Evolutionary conservation across 768 basidiomycete species (phyloP).

Genomic region (Daedaleopsis nitida): DNA sequence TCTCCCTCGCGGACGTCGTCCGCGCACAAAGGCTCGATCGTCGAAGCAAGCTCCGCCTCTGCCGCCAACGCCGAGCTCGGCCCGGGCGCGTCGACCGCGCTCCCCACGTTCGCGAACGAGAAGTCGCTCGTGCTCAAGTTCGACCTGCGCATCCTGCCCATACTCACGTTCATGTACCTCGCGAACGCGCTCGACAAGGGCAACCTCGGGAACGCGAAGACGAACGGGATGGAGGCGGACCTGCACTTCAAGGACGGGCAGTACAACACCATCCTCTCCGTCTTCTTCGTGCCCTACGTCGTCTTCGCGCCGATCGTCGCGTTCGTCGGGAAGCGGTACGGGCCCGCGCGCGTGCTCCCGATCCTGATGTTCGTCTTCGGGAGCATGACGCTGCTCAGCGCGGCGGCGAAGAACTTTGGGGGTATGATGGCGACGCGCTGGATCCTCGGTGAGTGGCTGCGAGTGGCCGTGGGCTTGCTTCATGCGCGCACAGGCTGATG

Average conservation of each 20-base stretch:
- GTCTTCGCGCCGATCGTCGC: conserved; percentile 27
- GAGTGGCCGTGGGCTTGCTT: not conserved
- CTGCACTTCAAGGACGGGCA: conserved; percentile 1
- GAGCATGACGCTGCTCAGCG: conserved; percentile 36
- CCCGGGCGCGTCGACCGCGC: not conserved
- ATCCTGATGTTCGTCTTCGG: conserved; percentile 42
- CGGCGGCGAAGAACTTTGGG: conserved; percentile 37
- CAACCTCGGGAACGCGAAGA: conserved; percentile 10
- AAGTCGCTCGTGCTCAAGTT: conserved; percentile 5
- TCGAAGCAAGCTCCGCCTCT: not conserved
- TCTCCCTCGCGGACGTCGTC: not conserved
- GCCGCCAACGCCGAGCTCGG: not conserved
- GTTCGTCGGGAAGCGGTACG: conserved; percentile 36
- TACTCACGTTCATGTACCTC: conserved; percentile 10
- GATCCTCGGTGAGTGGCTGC: not conserved
- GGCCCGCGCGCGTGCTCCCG: conserved; percentile 39
- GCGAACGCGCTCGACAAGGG: conserved; percentile 14
- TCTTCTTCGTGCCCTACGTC: conserved; percentile 18
- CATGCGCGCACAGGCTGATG: not conserved
- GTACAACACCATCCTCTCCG: conserved; percentile 7
- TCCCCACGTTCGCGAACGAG: conserved; percentile 3
- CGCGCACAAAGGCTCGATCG: not conserved
- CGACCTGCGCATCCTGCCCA: conserved; percentile 4
- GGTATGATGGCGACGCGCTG: conserved; percentile 28
- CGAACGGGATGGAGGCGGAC: conserved; percentile 4